Base-by-base conservation (phyloP, 2,329 filamentous ascomycete genomes). In the Paracoccidioides lutzii region DNA sequence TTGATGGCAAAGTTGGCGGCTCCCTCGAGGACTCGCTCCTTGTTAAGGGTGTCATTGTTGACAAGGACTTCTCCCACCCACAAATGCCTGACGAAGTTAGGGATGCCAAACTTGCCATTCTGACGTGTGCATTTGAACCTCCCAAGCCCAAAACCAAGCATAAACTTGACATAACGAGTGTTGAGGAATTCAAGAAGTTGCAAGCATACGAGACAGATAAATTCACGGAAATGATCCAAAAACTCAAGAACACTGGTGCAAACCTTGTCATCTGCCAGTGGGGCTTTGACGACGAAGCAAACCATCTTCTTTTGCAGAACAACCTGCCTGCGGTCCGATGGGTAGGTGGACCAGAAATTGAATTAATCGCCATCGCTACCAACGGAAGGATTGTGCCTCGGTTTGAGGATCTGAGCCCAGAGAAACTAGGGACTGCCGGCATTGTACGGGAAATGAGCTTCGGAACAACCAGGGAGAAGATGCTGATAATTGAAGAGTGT, bases 101-200 rank as follows among this genome's bases (percentile, higher is more conserved):
- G 65, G 90, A 98, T 73, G 94, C 93, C 68, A 97, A 96, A 78
- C 84, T 98, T 67, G 93, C 93, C 64, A 98, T 98, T 66, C 77
- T 98, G 58, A 98, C 93, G 53, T 98, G 93, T 72, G 90, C 93
- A 3, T 98, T 98, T 69, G 93, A 98, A 77, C 93, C 93, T 37
- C 93, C 93, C 52, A 98, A 98, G 81, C 93, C 93, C 63, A 98
- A 98, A 82, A 98, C 93, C 50, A 98, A 98, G 82, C 93, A 98
- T 76, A 95, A 96, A 79, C 82, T 98, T 59, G 93, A 98, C 68
- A 98, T 98, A 69, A 93, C 90, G 56, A 88, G 84, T 44, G 91
- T 98, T 6, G 91, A 97, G 64, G 93, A 98, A 76, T 98, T 95
- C 80, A 96, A 95, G 79, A 93, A 94, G 75, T 77, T 98, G 62